These are phyloP conservation scores for Umbelopsis vinacea DNA, from an alignment of 192 early-diverging fungal species.

Conservation along the genomic window DNA sequence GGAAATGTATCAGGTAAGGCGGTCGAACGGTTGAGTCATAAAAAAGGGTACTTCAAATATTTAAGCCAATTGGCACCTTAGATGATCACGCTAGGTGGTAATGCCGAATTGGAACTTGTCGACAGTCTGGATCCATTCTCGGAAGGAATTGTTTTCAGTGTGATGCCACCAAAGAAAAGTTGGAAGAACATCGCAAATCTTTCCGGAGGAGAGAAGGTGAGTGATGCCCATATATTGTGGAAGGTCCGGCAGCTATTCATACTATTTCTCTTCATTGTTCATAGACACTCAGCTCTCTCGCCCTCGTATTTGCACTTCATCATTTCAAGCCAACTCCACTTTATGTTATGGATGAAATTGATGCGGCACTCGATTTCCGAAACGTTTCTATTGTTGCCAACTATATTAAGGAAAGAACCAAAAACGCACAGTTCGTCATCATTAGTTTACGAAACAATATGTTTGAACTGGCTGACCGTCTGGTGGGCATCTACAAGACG, in stretches of 20 bases:
- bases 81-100: constrained; percentile 98
- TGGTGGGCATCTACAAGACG: constrained; percentile 99
- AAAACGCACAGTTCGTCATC: constrained; percentile 98
- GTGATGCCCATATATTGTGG: not conserved
- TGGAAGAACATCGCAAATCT: constrained; percentile 99
- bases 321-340: constrained; percentile 99
- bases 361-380: constrained; percentile 97
- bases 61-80: constrained; percentile 26
- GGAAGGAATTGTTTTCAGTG: constrained; percentile 97
- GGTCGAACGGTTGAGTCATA: no score
- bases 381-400: constrained; percentile 99
- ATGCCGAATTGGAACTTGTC: constrained; percentile 97
- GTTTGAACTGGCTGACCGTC: constrained; percentile 99
- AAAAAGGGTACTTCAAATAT: no score
- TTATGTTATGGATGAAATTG: constrained; percentile 99
- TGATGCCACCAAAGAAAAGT: constrained; percentile 99
- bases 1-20: constrained; percentile 95
- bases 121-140: constrained; percentile 98
- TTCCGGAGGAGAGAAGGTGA: constrained; percentile 99
- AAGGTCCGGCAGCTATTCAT: not conserved
- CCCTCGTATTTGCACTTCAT: constrained; percentile 98
- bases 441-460: constrained; percentile 99
- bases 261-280: not conserved
- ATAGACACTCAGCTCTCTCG: constrained; percentile 95
- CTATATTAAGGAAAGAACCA: constrained; percentile 97